Evolutionary conservation across 75 land plant species (phyloP).

Genomic region (Pinus taeda): DNA sequence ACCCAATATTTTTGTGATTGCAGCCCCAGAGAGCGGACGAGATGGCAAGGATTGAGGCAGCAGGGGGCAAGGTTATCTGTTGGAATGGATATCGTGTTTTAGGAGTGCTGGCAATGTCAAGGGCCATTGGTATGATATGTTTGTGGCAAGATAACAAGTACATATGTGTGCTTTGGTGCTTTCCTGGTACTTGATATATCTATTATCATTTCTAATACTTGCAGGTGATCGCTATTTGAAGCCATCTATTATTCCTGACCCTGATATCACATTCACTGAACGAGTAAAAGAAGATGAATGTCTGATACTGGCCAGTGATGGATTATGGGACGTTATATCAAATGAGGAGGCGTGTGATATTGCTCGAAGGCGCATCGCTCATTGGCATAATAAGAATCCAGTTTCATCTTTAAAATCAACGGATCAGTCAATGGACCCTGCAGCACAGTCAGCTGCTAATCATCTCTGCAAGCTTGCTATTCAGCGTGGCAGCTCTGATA

Average conservation of each 20-base stretch:
- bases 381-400: constrained; percentile 24
- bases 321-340: constrained; percentile 76
- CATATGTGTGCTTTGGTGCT: constrained; percentile 6
- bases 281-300: constrained; percentile 74
- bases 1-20: constrained; percentile 5
- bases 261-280: constrained; percentile 60
- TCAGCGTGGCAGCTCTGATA: constrained; percentile 54
- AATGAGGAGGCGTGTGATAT: constrained; percentile 68
- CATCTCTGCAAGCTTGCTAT: constrained; percentile 40
- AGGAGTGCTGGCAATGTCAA: constrained; percentile 88
- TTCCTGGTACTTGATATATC: constrained; percentile 10
- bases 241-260: constrained; percentile 74
- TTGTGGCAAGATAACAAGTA: neutral
- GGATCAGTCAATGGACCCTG: constrained; percentile 17
- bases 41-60: constrained; percentile 76
- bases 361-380: constrained; percentile 48
- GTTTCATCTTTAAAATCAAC: neutral
- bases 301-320: constrained; percentile 83
- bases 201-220: neutral
- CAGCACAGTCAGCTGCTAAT: constrained; percentile 50
- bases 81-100: constrained; percentile 86
- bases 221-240: constrained; percentile 78
- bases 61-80: constrained; percentile 71
- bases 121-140: constrained; percentile 69
- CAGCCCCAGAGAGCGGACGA: constrained; percentile 81